Conservation (phyloP, 148 eudicot genomes). For the Pharnaceum exiguum region DNA sequence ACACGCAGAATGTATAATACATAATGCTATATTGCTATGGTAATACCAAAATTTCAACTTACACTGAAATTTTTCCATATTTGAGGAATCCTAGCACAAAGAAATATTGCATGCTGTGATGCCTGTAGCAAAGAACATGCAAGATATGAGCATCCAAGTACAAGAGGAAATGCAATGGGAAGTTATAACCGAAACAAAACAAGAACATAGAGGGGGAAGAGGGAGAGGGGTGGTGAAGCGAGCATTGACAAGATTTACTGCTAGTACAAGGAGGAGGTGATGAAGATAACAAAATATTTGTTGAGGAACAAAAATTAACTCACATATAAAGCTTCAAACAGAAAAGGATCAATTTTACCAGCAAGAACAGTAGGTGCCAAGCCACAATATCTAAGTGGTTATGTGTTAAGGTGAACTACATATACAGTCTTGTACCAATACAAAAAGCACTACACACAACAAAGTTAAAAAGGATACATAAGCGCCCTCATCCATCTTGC, state of each 20-base stretch:
- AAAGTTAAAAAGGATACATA: slow-evolving; percentile 59
- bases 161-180: not conserved
- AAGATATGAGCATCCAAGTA: not conserved
- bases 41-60: too few species aligned
- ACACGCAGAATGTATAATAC: too few species aligned
- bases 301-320: slow-evolving; percentile 26
- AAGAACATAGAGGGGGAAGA: too few species aligned
- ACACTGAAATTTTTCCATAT: slow-evolving; percentile 65
- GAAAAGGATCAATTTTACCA: slow-evolving; percentile 86
- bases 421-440: not conserved
- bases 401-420: slow-evolving; percentile 28
- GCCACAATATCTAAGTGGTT: slow-evolving; percentile 66
- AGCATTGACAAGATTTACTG: too few species aligned
- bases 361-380: slow-evolving; percentile 87
- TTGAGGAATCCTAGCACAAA: slow-evolving; percentile 91
- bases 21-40: too few species aligned
- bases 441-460: slow-evolving; percentile 3
- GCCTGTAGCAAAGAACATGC: slow-evolving; percentile 45
- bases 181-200: not conserved
- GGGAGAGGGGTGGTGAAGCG: too few species aligned
- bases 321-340: slow-evolving; percentile 95
- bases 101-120: slow-evolving; percentile 86
- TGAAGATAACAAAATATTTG: not conserved
- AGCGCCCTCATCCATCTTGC: slow-evolving; percentile 75
- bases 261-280: not conserved